Conservation (phyloP, 306 rosid species). For the Prunus persica region Prunus_persica_NCBIv2 NC_034015.1:19491001-19491500, state of each 20-base stretch:
- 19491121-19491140: neutral
- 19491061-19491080: neutral
- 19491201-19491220: neutral
- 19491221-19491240: neutral
- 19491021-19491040: neutral
- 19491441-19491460: neutral
- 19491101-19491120: slow-evolving; percentile 9
- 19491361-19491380: slow-evolving; percentile 7
- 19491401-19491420: neutral
- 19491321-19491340: slow-evolving; percentile 28
- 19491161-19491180: neutral
- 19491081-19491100: slow-evolving; percentile 8
- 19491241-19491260: neutral
- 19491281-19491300: neutral
- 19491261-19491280: slow-evolving; percentile 2
- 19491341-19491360: neutral
- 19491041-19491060: neutral
- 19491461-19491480: neutral
- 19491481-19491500: neutral
- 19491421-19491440: neutral
- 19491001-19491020: neutral
- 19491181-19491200: neutral
- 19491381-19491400: too few relatives aligned
- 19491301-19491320: neutral
- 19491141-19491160: neutral